Conservation (phyloP, 2,329 filamentous ascomycete genomes). For the Cladosporium sp. region DNA sequence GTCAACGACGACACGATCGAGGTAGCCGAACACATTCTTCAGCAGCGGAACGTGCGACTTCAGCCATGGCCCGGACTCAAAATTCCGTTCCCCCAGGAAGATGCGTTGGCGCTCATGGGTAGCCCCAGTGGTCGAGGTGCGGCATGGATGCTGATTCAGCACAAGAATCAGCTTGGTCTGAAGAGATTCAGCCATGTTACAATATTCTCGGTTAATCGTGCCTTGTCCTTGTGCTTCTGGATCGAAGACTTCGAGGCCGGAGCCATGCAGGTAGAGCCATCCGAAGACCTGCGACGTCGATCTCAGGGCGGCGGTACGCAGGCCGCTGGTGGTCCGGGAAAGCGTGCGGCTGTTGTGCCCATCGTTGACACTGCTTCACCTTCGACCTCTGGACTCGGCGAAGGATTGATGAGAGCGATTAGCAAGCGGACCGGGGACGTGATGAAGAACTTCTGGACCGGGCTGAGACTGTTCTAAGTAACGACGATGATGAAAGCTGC, state of each 20-base stretch:
- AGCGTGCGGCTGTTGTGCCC: background rate
- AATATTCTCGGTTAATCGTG: background rate
- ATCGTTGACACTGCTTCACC: background rate
- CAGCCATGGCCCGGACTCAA: conserved; percentile 9
- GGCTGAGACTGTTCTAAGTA: background rate
- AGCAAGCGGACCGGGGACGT: background rate
- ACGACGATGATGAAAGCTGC: background rate
- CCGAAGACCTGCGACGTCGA: background rate
- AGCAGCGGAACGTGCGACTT: background rate
- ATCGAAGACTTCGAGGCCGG: background rate
- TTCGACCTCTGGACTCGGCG: background rate
- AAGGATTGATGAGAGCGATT: background rate
- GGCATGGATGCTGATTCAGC: conserved; percentile 25
- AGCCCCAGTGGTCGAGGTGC: conserved; percentile 22
- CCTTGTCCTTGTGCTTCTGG: background rate
- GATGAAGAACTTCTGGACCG: background rate
- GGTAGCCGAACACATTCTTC: background rate
- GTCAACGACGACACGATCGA: background rate
- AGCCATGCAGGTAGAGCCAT: background rate
- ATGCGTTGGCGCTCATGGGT: conserved; percentile 21
- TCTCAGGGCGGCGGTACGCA: background rate
- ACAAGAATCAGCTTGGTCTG: conserved; percentile 25
- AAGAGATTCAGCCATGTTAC: conserved; percentile 22
- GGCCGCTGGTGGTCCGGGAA: background rate
- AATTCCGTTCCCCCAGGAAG: background rate